Conservation (phyloP, 2,329 filamentous ascomycete species). For the Botrytis paeoniae region DNA sequence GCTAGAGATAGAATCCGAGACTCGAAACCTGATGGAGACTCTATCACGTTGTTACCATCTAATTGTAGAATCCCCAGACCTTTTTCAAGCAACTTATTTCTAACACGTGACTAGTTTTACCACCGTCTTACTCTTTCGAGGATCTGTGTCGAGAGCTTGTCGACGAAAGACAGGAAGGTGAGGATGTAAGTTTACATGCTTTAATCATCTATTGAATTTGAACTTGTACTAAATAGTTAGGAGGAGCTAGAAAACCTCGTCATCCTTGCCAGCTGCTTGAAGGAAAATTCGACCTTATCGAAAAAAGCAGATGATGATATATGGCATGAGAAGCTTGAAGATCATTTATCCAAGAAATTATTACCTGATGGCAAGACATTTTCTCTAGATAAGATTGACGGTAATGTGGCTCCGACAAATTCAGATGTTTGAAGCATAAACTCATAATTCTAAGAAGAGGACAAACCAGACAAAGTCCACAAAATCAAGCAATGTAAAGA, state of each 20-base stretch:
- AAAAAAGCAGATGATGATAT: conserved; percentile 22
- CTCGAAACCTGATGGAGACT: background rate
- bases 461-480: background rate
- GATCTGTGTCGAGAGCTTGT: conserved; percentile 20
- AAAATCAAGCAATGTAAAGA: conserved; percentile 21
- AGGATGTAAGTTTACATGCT: conserved; percentile 18
- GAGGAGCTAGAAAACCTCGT: conserved; percentile 29
- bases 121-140: conserved; percentile 6
- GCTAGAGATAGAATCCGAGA: background rate
- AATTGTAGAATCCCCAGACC: background rate
- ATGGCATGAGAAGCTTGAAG: conserved; percentile 23
- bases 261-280: conserved; percentile 30
- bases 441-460: background rate
- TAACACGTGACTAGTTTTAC: conserved; percentile 15
- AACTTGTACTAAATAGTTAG: conserved; percentile 15
- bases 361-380: conserved; percentile 30
- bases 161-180: background rate
- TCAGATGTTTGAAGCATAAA: background rate
- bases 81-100: background rate
- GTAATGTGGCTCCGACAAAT: conserved; percentile 18
- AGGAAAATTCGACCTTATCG: conserved; percentile 18
- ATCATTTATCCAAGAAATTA: conserved; percentile 30
- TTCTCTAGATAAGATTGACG: conserved; percentile 28
- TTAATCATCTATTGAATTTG: rapidly evolving
- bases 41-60: background rate